Percentiles rank a stretch among this genome's conserved stretches.
These are phyloP conservation scores for Helotiales sp. DNA, from an alignment of 2,329 filamentous ascomycete species.

Conservation along the genomic window DNA sequence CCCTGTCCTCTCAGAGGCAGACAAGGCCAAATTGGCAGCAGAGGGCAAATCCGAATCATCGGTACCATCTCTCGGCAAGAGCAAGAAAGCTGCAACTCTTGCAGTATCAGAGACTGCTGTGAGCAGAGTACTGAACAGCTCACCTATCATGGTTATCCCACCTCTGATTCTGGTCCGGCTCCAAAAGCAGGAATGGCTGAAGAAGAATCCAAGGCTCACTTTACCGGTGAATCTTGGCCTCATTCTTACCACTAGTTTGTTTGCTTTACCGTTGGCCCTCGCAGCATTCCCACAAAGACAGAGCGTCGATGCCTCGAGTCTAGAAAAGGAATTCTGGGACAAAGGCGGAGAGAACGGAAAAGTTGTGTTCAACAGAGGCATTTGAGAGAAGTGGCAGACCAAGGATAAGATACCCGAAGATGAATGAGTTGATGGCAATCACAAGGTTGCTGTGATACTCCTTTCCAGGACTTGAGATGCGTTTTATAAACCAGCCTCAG, in stretches of 20 bases:
- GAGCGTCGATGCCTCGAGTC: slow-evolving; percentile 68
- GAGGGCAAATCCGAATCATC: slow-evolving; percentile 65
- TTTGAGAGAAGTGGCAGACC: slow-evolving; percentile 49
- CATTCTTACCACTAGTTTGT: slow-evolving; percentile 83
- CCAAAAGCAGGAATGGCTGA: slow-evolving; percentile 82
- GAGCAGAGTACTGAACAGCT: slow-evolving; percentile 88
- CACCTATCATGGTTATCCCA: slow-evolving; percentile 95
- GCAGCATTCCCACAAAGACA: slow-evolving; percentile 93
- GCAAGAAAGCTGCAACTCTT: slow-evolving; percentile 80
- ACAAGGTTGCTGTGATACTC: not conserved
- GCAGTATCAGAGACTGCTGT: slow-evolving; percentile 93
- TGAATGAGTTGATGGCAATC: not conserved
- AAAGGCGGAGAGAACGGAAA: slow-evolving; percentile 75
- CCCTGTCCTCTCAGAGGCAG: slow-evolving; percentile 71
- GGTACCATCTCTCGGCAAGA: slow-evolving; percentile 76
- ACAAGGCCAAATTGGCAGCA: slow-evolving; percentile 57
- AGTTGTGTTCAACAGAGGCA: slow-evolving; percentile 96
- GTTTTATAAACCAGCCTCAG: not conserved
- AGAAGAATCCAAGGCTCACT: slow-evolving; percentile 72
- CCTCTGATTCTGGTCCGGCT: slow-evolving; percentile 82
- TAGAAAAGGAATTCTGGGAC: slow-evolving; percentile 87
- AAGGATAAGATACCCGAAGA: not conserved
- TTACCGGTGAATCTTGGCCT: slow-evolving; percentile 83
- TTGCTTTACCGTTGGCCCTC: slow-evolving; percentile 85
- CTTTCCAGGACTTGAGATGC: not conserved